These are phyloP conservation scores for Fragaria ananassa DNA, from an alignment of 306 rosid genomes.

Conservation along the genomic window DNA sequence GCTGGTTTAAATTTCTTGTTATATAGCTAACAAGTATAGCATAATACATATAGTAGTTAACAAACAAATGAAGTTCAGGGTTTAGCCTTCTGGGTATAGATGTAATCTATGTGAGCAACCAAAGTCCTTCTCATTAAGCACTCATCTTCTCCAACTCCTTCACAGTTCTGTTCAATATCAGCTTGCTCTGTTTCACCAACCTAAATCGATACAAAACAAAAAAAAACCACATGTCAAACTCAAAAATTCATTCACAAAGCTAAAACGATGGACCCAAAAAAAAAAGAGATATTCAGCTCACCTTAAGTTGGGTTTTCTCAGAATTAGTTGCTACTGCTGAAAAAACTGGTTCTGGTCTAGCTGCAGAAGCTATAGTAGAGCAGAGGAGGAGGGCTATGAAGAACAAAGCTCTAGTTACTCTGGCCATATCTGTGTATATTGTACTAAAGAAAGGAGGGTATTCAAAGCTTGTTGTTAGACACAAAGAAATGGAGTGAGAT, in stretches of 20 bases:
- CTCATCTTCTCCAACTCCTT: conserved; percentile 58
- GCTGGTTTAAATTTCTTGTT: neutral
- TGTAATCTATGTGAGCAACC: conserved; percentile 73
- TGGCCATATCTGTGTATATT: conserved; percentile 21
- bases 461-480: conserved; percentile 1
- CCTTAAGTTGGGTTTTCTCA: conserved; percentile 19
- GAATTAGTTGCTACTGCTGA: neutral
- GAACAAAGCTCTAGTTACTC: conserved; percentile 17
- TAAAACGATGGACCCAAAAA: neutral
- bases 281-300: neutral
- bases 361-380: conserved; percentile 25
- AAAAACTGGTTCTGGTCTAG: conserved; percentile 28
- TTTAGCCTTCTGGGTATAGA: conserved; percentile 67
- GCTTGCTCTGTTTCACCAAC: conserved; percentile 35
- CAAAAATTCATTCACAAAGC: neutral
- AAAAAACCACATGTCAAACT: neutral
- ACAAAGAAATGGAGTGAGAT: neutral
- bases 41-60: neutral
- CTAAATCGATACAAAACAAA: conserved; percentile 22
- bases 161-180: conserved; percentile 49
- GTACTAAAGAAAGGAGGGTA: neutral
- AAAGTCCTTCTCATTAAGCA: conserved; percentile 76
- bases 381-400: conserved; percentile 24
- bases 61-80: conserved; percentile 37
- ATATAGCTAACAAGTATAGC: neutral